Evolutionary conservation across 805 yeast species (phyloP), one percentile per base, ranked within the genome.

Genomic region (Schwanniomyces occidentalis): DNA sequence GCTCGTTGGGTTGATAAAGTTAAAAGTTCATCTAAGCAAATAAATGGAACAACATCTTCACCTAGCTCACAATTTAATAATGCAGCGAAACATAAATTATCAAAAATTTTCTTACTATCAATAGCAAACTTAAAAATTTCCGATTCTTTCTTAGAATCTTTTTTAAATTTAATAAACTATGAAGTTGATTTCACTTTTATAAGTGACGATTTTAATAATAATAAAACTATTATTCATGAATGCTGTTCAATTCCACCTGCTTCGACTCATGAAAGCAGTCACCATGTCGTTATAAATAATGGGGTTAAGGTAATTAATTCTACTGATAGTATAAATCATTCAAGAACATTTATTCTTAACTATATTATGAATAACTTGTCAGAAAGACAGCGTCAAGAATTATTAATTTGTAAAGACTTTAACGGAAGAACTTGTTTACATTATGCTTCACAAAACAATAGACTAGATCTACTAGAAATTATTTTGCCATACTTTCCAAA

Each of bases 361-460:
- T 55, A 59, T 37, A 52, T 63, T n/a, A 45, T 65, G 46, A 42
- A 54, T 2, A 51, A 45, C 24, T 35, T 55, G 9, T 24, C 49
- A 2, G 35, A 40, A 2, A 40, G 41, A 3, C 44, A 51, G 0
- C 34, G 55, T 3, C 32, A 41, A 7, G 44, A 52, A 4, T 40
- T 67, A 7, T 52, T 67, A 14, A 49, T 51, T 3, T 41, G 59
- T 23, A 75, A 71, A 49, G 95, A 85, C 56, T 69, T 75, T 30
- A 77, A 79, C 45, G 95, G 95, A 3, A 73, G 91, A 44, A 80
- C 83, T 1, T 90, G 97, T 15, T 63, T 93, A 12, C 98, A 91
- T 58, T 88, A 89, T 54, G 95, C 95, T 4, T 75, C 95, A 3
- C 75, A 75, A 46, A 69, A 75, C 45, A 70, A 73, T 42, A 51